These are phyloP conservation scores for Boletellus ananiceps DNA, from an alignment of 768 basidiomycete species.

Conservation along the genomic window DNA sequence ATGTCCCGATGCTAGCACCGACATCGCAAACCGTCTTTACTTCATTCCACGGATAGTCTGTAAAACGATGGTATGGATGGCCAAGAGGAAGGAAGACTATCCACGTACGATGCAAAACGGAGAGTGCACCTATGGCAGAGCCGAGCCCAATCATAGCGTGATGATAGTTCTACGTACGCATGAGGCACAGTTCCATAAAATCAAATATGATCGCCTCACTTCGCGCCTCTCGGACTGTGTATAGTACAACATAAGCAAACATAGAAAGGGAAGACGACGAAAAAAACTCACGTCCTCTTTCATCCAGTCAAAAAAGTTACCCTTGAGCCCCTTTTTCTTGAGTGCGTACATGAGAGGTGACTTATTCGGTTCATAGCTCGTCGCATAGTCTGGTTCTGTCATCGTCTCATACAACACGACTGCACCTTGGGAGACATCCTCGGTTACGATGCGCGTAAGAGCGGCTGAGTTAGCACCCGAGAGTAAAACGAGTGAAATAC, in stretches of 20 bases:
- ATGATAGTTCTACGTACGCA: constrained; percentile 17
- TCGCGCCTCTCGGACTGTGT: constrained; percentile 13
- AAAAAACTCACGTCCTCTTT: constrained; percentile 14
- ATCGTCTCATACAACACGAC: constrained; percentile 22
- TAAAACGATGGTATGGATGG: not conserved
- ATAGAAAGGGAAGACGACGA: not conserved
- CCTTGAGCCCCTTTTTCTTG: constrained; percentile 13
- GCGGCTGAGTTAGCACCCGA: constrained; percentile 10
- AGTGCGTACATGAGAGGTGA: constrained; percentile 21
- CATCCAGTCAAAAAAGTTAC: constrained; percentile 22
- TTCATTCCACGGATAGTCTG: constrained; percentile 26
- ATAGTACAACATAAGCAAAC: not conserved
- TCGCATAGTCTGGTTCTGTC: constrained; percentile 23
- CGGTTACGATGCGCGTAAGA: constrained; percentile 4
- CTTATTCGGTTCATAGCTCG: constrained; percentile 19
- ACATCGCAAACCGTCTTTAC: constrained; percentile 26
- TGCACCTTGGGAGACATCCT: constrained; percentile 13
- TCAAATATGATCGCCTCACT: not conserved
- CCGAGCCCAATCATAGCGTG: constrained; percentile 21
- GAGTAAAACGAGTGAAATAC: constrained; percentile 28
- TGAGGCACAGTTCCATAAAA: constrained; percentile 1
- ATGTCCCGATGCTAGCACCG: constrained; percentile 26
- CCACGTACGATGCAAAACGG: constrained; percentile 22
- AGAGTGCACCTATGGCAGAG: constrained; percentile 20
- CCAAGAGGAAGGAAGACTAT: not conserved